Evolutionary conservation across 2,329 filamentous ascomycete species (phyloP).

Genomic region (Diaporthe vaccinii): DNA sequence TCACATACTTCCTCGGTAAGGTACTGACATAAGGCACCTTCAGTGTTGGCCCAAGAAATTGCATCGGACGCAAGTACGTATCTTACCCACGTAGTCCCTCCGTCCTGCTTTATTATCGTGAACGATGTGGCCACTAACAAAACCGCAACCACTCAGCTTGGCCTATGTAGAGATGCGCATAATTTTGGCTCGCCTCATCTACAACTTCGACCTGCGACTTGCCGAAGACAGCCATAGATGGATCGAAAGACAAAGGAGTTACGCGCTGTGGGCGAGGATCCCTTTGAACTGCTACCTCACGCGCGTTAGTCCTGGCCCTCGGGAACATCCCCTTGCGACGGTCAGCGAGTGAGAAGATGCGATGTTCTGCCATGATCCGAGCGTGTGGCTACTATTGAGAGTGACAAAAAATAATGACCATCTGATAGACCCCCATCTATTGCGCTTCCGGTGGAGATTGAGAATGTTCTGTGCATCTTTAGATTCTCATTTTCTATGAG

Average conservation of each 20-base stretch:
- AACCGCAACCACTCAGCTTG: constrained; percentile 38
- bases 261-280: constrained; percentile 48
- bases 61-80: constrained; percentile 48
- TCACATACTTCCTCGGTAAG: no score
- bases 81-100: no score
- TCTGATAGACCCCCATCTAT: background rate
- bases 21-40: constrained; percentile 43
- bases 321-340: background rate
- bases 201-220: constrained; percentile 51
- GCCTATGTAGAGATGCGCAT: constrained; percentile 54
- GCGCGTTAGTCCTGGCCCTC: background rate
- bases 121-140: background rate
- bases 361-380: background rate
- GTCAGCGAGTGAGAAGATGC: background rate
- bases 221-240: constrained; percentile 46
- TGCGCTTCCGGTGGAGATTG: background rate
- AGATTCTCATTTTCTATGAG: background rate
- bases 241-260: constrained; percentile 45
- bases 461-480: background rate
- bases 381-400: no score
- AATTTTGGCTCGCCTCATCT: constrained; percentile 50
- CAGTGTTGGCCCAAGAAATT: constrained; percentile 49
- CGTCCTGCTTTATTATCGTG: no score
- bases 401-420: background rate
- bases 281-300: constrained; percentile 47